Evolutionary conservation across 2,329 filamentous ascomycete species (phyloP).

Genomic region (Macroventuria anomochaeta): DNA sequence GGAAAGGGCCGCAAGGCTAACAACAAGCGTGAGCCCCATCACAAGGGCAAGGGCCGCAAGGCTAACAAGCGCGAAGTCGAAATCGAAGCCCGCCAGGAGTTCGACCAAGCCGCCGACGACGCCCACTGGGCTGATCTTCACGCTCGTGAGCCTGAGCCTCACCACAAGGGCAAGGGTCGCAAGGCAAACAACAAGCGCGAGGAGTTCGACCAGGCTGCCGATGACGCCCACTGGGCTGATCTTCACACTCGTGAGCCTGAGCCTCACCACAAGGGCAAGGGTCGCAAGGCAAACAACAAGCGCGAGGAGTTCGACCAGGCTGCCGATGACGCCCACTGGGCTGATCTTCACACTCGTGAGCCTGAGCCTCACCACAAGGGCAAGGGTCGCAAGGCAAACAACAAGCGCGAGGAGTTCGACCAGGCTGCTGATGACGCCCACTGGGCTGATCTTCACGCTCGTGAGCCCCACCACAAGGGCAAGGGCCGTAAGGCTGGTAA

Average conservation of each 20-base stretch:
- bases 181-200: constrained; percentile 19
- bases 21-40: constrained; percentile 15
- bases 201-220: constrained; percentile 17
- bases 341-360: constrained; percentile 13
- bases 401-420: constrained; percentile 14
- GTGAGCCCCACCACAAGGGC: constrained; percentile 19
- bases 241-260: constrained; percentile 11
- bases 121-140: constrained; percentile 13
- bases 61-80: constrained; percentile 1
- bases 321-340: constrained; percentile 13
- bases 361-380: constrained; percentile 21
- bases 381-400: constrained; percentile 19
- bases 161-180: constrained; percentile 20
- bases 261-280: constrained; percentile 20
- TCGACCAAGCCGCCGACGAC: constrained; percentile 19
- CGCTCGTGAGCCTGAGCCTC: constrained; percentile 16
- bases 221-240: constrained; percentile 15
- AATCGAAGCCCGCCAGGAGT: constrained; percentile 4
- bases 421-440: constrained; percentile 20
- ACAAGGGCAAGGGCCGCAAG: constrained; percentile 19
- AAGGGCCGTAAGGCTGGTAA: constrained; percentile 13
- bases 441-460: constrained; percentile 13
- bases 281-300: constrained; percentile 5
- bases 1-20: constrained; percentile 16
- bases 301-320: constrained; percentile 18